phyloP scores from a whole-genome alignment of 371 early-diverging fungal species.

The Mucor lusitanicus region DNA sequence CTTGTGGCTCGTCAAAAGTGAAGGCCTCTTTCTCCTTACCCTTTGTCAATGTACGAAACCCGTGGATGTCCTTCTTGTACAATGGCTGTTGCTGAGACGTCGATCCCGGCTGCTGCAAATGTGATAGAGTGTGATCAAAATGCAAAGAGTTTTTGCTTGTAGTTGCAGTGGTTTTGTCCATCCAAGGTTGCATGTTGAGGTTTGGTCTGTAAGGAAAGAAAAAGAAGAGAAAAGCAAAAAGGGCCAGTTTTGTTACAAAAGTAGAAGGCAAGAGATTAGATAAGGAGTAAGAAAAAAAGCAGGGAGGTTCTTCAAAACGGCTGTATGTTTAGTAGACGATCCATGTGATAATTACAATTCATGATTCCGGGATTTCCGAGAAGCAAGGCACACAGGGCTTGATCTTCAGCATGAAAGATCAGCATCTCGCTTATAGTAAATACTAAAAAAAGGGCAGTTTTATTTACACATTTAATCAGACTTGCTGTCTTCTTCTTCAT shows the following conservation, averaged over 20 bases:
- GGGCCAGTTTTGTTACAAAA: background rate
- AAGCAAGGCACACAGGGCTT: background rate
- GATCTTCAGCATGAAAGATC: background rate
- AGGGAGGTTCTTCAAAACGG: background rate
- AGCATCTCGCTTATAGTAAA: background rate
- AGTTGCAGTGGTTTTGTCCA: conserved; percentile 10
- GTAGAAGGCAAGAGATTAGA: conserved; percentile 14
- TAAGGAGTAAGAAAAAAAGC: conserved; percentile 1
- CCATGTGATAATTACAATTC: background rate
- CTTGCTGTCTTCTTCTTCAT: background rate
- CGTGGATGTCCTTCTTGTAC: background rate
- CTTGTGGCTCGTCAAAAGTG: background rate
- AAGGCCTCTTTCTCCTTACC: background rate
- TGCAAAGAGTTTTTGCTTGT: conserved; percentile 6
- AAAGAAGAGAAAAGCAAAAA: background rate
- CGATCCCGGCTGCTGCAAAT: conserved; percentile 1
- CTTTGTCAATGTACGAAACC: background rate
- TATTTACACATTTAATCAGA: background rate
- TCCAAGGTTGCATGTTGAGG: conserved; percentile 25
- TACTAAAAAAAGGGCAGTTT: background rate
- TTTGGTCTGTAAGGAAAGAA: no score
- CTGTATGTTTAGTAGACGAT: conserved; percentile 1
- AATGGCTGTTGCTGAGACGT: background rate
- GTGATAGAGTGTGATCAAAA: conserved; percentile 14
- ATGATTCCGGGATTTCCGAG: background rate